These are phyloP conservation scores for Pseudopediastrum boryanum DNA, from an alignment of 139 green algal species.

Conservation along the genomic window DNA sequence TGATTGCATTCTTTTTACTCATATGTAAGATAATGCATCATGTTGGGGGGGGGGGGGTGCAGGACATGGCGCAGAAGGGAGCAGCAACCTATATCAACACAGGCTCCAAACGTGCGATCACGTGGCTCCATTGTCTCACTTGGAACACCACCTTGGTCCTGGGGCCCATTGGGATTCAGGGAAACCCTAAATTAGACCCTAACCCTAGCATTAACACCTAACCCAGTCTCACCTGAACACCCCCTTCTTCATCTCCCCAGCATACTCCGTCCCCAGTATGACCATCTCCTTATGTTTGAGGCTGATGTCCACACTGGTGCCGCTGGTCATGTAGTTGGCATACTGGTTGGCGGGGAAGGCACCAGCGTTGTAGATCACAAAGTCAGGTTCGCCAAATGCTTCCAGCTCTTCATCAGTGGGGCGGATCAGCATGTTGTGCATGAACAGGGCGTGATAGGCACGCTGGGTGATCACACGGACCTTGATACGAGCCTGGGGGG, in stretches of 20 bases:
- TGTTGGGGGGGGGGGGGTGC: too few species aligned
- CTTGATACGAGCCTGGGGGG: constrained; percentile 59
- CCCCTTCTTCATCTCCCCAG: constrained; percentile 97
- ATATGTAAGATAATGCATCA: too few species aligned
- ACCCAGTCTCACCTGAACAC: constrained; percentile 65
- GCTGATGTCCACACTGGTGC: constrained; percentile 85
- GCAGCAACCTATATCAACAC: too few species aligned
- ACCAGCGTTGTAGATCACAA: constrained; percentile 95
- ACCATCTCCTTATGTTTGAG: constrained; percentile 80
- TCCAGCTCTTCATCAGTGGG: constrained; percentile 81
- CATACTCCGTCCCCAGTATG: constrained; percentile 90
- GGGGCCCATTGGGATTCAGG: too few species aligned
- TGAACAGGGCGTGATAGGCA: constrained; percentile 96
- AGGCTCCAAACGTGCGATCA: too few species aligned
- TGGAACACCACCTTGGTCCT: too few species aligned
- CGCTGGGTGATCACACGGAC: constrained; percentile 87
- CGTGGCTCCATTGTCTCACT: too few species aligned
- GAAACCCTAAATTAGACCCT: too few species aligned
- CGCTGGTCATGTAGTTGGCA: constrained; percentile 90
- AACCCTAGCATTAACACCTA: too few species aligned
- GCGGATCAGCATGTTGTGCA: constrained; percentile 98
- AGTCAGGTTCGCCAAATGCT: constrained; percentile 87
- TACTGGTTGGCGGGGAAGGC: constrained; percentile 88
- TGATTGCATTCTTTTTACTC: too few species aligned
- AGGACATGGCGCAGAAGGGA: too few species aligned